A percentile compares a stretch with the other conserved stretches of the same genome.
Conservation (phyloP, 768 basidiomycete genomes). For the Cantharellus anzutake region DNA sequence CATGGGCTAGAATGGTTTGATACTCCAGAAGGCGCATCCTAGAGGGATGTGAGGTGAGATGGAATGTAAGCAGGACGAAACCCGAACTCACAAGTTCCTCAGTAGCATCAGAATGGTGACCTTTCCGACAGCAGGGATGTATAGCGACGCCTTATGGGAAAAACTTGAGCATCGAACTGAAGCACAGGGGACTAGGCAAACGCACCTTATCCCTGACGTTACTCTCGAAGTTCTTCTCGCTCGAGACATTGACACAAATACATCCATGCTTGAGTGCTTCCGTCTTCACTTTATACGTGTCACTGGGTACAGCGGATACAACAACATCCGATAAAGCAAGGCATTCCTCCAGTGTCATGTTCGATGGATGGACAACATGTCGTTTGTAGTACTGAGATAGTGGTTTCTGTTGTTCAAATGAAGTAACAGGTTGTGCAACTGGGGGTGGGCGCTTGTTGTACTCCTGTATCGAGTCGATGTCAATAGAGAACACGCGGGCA, state of each 20-base stretch:
- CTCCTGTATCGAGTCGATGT: constrained; percentile 93
- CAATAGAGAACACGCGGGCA: constrained; percentile 84
- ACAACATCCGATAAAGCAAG: constrained; percentile 81
- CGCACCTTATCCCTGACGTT: constrained; percentile 80
- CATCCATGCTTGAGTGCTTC: constrained; percentile 85
- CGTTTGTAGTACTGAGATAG: constrained; percentile 54
- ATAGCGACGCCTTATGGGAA: constrained; percentile 58
- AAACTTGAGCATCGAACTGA: neutral
- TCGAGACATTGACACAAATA: constrained; percentile 79
- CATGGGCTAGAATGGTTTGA: no score
- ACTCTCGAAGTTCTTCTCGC: constrained; percentile 91
- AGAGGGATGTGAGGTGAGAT: no score
- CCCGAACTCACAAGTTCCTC: constrained; percentile 50
- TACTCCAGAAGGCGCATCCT: no score
- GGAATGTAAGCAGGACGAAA: no score
- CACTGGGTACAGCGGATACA: constrained; percentile 77
- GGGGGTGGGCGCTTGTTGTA: constrained; percentile 70
- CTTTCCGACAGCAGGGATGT: constrained; percentile 93
- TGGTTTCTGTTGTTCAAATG: constrained; percentile 18
- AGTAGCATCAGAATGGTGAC: constrained; percentile 96
- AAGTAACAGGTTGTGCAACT: constrained; percentile 13
- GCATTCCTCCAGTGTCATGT: constrained; percentile 55
- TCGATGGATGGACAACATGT: constrained; percentile 58
- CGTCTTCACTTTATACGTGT: constrained; percentile 77
- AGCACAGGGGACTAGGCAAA: neutral